Evolutionary conservation across 2,329 filamentous ascomycete genomes (phyloP).

Genomic region (Pestalotiopsis sp.): DNA sequence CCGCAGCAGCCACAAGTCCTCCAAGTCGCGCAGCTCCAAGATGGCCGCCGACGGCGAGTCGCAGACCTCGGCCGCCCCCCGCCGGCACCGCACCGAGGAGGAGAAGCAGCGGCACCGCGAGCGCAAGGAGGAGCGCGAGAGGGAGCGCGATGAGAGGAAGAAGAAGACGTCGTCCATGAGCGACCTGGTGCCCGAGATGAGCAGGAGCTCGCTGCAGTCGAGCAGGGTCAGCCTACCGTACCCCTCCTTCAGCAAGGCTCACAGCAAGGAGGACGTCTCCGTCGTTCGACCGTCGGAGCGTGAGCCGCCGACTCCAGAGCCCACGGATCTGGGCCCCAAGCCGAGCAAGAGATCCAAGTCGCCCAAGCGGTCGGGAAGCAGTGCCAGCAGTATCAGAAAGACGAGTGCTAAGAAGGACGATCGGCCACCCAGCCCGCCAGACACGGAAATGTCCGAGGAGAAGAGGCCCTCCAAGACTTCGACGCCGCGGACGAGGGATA

Average conservation of each 20-base stretch:
- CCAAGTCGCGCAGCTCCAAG: constrained; percentile 30
- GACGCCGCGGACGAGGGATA: constrained; percentile 38
- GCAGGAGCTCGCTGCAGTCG: constrained; percentile 20
- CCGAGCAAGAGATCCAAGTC: constrained; percentile 52
- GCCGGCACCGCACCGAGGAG: constrained; percentile 30
- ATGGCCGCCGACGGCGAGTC: constrained; percentile 28
- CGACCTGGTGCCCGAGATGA: constrained; percentile 34
- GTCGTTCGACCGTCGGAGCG: constrained; percentile 20
- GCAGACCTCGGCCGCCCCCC: constrained; percentile 26
- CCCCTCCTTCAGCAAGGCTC: constrained; percentile 63
- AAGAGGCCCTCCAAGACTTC: constrained; percentile 38
- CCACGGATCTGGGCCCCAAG: constrained; percentile 66
- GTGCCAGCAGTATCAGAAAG: constrained; percentile 34
- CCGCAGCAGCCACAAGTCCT: constrained; percentile 25
- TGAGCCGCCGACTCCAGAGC: constrained; percentile 68
- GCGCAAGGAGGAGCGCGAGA: constrained; percentile 27
- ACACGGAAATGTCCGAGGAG: constrained; percentile 59
- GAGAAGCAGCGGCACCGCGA: constrained; percentile 18
- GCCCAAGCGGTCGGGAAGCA: constrained; percentile 39
- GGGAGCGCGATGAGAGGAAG: constrained; percentile 19
- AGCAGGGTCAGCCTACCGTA: constrained; percentile 36
- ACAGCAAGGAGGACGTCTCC: constrained; percentile 83
- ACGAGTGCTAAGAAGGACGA: constrained; percentile 46
- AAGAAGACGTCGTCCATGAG: constrained; percentile 32
- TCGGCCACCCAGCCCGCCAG: constrained; percentile 52